These are phyloP conservation scores for Phytopythium boreale DNA, from an alignment of 352 stramenopile species.

Conservation along the genomic window DNA sequence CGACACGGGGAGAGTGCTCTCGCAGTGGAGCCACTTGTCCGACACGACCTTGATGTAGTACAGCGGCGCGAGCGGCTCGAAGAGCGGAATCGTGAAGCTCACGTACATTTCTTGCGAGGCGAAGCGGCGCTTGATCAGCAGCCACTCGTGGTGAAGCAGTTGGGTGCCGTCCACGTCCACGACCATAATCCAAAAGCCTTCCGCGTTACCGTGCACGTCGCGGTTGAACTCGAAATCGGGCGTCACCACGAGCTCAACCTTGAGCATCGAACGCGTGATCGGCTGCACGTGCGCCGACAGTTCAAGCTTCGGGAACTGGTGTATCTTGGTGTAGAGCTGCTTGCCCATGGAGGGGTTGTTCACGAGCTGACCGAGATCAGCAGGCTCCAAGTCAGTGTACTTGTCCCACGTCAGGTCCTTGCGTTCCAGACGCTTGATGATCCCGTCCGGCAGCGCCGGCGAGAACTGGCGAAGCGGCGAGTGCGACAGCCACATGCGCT, in stretches of 20 bases:
- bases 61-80: constrained; percentile 96
- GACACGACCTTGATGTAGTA: constrained; percentile 98
- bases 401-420: constrained; percentile 99
- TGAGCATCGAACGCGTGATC: constrained; percentile 97
- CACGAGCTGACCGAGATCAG: constrained; percentile 97
- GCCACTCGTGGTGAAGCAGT: constrained; percentile 98
- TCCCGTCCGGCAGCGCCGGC: constrained; percentile 91
- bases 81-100: constrained; percentile 97
- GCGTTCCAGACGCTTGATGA: constrained; percentile 97
- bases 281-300: constrained; percentile 97
- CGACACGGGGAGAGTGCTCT: constrained; percentile 95
- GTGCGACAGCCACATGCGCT: constrained; percentile 97
- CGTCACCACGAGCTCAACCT: constrained; percentile 93
- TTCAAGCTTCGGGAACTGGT: constrained; percentile 98
- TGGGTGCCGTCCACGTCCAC: constrained; percentile 98
- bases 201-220: constrained; percentile 94
- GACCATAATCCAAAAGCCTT: constrained; percentile 98
- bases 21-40: constrained; percentile 98
- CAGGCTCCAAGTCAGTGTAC: constrained; percentile 96
- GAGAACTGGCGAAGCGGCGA: constrained; percentile 97
- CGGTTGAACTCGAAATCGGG: constrained; percentile 98
- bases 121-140: constrained; percentile 91
- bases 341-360: constrained; percentile 98
- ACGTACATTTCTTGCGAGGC: constrained; percentile 78
- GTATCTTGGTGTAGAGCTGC: constrained; percentile 97